Evolutionary conservation across 768 basidiomycete genomes (phyloP), one percentile per base, ranked within the genome.

Genomic region (Russula dissimulans): DNA sequence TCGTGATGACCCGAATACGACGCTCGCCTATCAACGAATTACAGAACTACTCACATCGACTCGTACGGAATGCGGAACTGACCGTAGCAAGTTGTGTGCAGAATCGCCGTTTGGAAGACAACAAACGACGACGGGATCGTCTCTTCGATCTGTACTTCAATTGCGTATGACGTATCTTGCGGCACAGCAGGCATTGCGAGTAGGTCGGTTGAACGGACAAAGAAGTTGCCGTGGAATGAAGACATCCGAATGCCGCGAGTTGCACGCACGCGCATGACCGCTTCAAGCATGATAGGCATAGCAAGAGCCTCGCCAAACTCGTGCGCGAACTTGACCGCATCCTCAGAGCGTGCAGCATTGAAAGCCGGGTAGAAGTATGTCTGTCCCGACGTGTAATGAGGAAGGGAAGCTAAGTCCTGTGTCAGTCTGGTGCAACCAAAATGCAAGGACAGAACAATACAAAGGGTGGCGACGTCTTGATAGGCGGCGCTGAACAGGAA

Each of bases 331-430:
- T 98, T 98, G 74, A 97, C 79, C 3, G 97, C 97, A 69, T 99
- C 97, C 71, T 99, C 97, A 3, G 91, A 82, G 45, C 93, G 82
- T 2, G 84, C 82, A 11, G 97, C 97, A 69, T 95, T 98, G 80
- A 99, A 99, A 4, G 93, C 93, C 43, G 95, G 97, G 72, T 98
- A 99, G 71, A 95, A 95, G 77, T 92, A 98, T 0, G 95, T 97
- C 72, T 97, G 93, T 43, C 97, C 97, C 56, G 94, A 91, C 10
- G 97, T 99, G 72, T 99, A 98, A 69, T 95, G 90, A 26, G 97
- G 97, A 17, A 99, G 79, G 69, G 84, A 93, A 12, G 91, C 92
- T 94, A 44, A 53, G 38, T 12, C 34, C 31, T 67, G 49, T 45
- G 5, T 55, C 38, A 34, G 32, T 43, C 11, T 26, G 14, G 12